Percentiles rank a stretch among this genome's conserved stretches.
These are phyloP conservation scores for Penicillium sp. DNA, from an alignment of 2,329 filamentous ascomycete genomes.

Conservation along the genomic window DNA sequence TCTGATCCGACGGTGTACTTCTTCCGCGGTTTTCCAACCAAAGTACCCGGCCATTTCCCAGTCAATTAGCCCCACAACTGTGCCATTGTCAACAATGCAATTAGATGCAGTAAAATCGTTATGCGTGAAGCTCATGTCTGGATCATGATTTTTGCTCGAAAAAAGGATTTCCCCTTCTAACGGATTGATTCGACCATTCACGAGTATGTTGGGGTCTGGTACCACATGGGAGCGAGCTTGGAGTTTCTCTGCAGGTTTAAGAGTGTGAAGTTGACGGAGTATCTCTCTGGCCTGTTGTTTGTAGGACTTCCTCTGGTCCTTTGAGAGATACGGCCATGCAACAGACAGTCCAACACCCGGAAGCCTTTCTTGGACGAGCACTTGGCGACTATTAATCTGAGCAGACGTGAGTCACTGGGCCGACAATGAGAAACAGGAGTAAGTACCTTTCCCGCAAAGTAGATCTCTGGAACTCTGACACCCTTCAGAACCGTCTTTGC, in stretches of 20 bases:
- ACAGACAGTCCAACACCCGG: constrained; percentile 42
- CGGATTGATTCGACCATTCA: constrained; percentile 32
- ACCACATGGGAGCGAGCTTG: constrained; percentile 25
- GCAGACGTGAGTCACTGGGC: constrained; percentile 6
- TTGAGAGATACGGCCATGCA: constrained; percentile 43
- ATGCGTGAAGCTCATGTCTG: constrained; percentile 43
- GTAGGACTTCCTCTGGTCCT: constrained; percentile 36
- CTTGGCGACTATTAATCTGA: constrained; percentile 42
- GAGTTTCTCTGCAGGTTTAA: constrained; percentile 27
- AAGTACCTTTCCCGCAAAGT: constrained; percentile 45
- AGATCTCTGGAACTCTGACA: constrained; percentile 43
- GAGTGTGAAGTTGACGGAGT: constrained; percentile 32
- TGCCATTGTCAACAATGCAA: constrained; percentile 44
- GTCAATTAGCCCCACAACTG: constrained; percentile 46
- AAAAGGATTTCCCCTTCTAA: constrained; percentile 43
- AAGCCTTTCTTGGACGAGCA: constrained; percentile 46
- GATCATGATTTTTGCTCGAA: constrained; percentile 26
- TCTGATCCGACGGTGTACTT: constrained; percentile 26
- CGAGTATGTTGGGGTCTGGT: constrained; percentile 30
- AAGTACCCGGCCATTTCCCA: constrained; percentile 51
- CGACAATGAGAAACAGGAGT: constrained; percentile 15
- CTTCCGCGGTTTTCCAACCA: constrained; percentile 32
- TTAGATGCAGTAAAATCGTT: constrained; percentile 47
- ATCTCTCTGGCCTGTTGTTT: constrained; percentile 43
- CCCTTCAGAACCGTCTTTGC: constrained; percentile 33